A percentile compares a stretch with the other conserved stretches of the same genome.
These are phyloP conservation scores for Nyctanthes arbortristis DNA, from an alignment of 257 asterid genomes.

Conservation along the genomic window DNA sequence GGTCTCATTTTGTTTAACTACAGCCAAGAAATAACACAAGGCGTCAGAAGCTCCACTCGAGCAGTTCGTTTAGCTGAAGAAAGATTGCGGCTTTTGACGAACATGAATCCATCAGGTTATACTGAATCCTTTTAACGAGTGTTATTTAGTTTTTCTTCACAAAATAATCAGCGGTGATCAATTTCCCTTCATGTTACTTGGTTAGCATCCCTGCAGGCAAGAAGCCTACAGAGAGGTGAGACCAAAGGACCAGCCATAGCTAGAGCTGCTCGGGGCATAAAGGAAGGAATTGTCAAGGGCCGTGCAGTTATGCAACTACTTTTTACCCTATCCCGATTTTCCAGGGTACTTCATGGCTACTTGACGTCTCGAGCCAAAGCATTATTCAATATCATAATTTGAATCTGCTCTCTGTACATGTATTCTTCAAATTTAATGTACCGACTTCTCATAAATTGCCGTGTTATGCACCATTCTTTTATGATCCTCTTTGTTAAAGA, in stretches of 20 bases:
- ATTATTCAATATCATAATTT: slow-evolving; percentile 21
- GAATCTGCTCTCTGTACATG: not conserved
- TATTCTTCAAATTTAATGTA: not conserved
- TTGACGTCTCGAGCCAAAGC: slow-evolving; percentile 57
- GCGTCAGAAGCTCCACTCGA: slow-evolving; percentile 81
- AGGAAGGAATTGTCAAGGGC: slow-evolving; percentile 72
- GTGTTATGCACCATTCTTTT: no score
- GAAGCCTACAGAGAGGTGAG: slow-evolving; percentile 41
- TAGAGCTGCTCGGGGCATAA: slow-evolving; percentile 57
- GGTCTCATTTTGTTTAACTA: slow-evolving; percentile 2
- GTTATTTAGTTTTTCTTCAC: not conserved
- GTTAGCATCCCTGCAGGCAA: slow-evolving; percentile 70
- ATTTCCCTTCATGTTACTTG: slow-evolving; percentile 61
- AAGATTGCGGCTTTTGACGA: slow-evolving; percentile 62
- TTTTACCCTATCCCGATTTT: slow-evolving; percentile 52
- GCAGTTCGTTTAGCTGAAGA: slow-evolving; percentile 82
- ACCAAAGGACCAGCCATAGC: slow-evolving; percentile 55
- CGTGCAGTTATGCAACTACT: slow-evolving; percentile 59
- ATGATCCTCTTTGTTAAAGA: no score
- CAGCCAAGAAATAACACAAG: slow-evolving; percentile 83
- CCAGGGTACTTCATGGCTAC: slow-evolving; percentile 45
- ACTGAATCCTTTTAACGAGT: slow-evolving; percentile 8
- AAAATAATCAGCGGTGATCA: slow-evolving; percentile 28
- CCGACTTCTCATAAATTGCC: not conserved
- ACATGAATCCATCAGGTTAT: slow-evolving; percentile 61